Percentiles rank a stretch among this genome's conserved stretches.
Conservation (phyloP, 2,329 filamentous ascomycete genomes). For the Botryosphaeria dothidea region DNA sequence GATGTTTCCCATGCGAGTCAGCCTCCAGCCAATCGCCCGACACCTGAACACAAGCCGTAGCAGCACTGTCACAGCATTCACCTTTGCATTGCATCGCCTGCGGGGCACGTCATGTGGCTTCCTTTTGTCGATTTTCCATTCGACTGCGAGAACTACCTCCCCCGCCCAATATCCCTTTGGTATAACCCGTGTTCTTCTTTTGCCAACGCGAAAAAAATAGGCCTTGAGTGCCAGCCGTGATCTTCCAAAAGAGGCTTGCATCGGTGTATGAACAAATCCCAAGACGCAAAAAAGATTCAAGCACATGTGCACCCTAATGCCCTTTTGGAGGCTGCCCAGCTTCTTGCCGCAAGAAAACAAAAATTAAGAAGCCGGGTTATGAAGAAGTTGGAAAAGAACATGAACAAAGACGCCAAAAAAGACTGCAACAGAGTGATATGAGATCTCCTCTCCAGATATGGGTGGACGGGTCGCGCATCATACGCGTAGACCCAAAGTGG, state of each 20-base stretch:
- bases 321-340: slow-evolving; percentile 12
- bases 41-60: slow-evolving; percentile 12
- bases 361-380: background rate
- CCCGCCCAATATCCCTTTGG: slow-evolving; percentile 16
- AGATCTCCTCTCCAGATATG: slow-evolving; percentile 14
- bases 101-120: slow-evolving; percentile 9
- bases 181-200: slow-evolving; percentile 17
- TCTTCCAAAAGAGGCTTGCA: slow-evolving; percentile 14
- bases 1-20: slow-evolving; percentile 2
- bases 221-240: slow-evolving; percentile 7
- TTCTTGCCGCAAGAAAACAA: background rate
- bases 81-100: background rate
- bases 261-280: slow-evolving; percentile 8
- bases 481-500: background rate
- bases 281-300: background rate
- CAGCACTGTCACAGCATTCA: slow-evolving; percentile 8
- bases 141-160: slow-evolving; percentile 10
- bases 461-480: slow-evolving; percentile 4
- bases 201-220: background rate
- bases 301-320: slow-evolving; percentile 14
- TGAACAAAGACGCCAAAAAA: background rate
- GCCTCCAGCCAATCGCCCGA: background rate
- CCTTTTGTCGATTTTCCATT: slow-evolving; percentile 11
- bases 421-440: background rate
- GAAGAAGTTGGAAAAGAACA: background rate